Percentiles rank a stretch among this genome's conserved stretches.
These are phyloP conservation scores for Polyporus tsugae DNA, from an alignment of 1,284 basidiomycete genomes.

Conservation along the genomic window DNA sequence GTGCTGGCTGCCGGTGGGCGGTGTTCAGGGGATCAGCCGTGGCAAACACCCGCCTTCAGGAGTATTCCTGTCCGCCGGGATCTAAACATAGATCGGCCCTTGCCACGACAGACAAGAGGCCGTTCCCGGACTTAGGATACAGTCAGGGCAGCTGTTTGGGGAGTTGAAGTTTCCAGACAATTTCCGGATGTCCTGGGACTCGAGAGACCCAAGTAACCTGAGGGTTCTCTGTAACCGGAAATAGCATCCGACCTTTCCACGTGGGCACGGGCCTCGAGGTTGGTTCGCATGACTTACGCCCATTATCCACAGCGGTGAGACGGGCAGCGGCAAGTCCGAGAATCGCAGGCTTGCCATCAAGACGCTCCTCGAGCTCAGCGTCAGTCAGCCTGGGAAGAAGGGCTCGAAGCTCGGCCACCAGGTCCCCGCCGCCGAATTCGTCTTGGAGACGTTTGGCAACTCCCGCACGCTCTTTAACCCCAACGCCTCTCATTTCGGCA, in stretches of 20 bases:
- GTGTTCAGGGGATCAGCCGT: neutral
- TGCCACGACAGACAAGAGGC: constrained; percentile 10
- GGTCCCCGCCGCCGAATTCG: constrained; percentile 93
- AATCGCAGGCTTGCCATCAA: constrained; percentile 91
- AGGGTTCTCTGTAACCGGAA: no score
- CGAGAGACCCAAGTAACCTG: no score
- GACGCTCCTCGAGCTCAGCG: constrained; percentile 87
- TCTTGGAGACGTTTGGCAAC: constrained; percentile 93
- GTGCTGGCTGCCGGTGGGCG: neutral
- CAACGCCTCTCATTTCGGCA: constrained; percentile 92
- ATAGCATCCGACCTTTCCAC: no score
- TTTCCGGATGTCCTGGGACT: neutral
- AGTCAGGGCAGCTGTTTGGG: neutral
- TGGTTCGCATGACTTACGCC: constrained; percentile 10
- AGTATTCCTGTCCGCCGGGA: neutral
- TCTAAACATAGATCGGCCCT: constrained; percentile 2
- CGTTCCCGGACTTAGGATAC: neutral
- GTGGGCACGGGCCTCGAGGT: neutral
- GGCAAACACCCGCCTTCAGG: neutral
- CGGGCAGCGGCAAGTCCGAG: constrained; percentile 94
- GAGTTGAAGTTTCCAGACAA: neutral
- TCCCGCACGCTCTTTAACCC: constrained; percentile 91
- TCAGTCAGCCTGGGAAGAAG: constrained; percentile 92
- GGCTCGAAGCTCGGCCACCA: constrained; percentile 87
- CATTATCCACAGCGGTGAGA: constrained; percentile 77